These are phyloP conservation scores for Fusarium sambucinum DNA, from an alignment of 2,329 filamentous ascomycete species.

Conservation along the genomic window DNA sequence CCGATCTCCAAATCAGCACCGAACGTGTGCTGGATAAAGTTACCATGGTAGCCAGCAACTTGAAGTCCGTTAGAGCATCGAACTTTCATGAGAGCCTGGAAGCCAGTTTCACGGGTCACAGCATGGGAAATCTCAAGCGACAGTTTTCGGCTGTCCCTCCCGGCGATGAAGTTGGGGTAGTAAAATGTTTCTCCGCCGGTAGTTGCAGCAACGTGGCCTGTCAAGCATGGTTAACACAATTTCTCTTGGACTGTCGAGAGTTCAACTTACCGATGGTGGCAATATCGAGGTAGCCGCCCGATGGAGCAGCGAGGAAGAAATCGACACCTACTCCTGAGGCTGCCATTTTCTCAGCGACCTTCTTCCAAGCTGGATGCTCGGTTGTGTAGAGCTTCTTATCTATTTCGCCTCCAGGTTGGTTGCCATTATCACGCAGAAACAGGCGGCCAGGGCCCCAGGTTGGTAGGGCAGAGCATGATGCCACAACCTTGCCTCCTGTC, in stretches of 20 bases:
- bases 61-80: conserved; percentile 97
- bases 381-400: conserved; percentile 94
- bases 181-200: conserved; percentile 98
- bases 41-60: conserved; percentile 92
- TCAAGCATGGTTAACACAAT: conserved; percentile 13
- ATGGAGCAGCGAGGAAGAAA: conserved; percentile 93
- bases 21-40: conserved; percentile 95
- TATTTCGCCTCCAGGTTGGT: conserved; percentile 85
- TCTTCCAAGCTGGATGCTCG: conserved; percentile 89
- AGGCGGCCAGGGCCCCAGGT: conserved; percentile 91
- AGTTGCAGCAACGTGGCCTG: conserved; percentile 83
- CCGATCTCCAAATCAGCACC: conserved; percentile 96
- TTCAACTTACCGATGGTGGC: conserved; percentile 80
- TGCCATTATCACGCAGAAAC: conserved; percentile 88
- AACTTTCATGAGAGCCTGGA: conserved; percentile 97
- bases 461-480: conserved; percentile 86
- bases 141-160: conserved; percentile 85
- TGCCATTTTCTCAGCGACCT: conserved; percentile 87
- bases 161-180: conserved; percentile 94
- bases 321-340: conserved; percentile 88
- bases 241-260: neutral
- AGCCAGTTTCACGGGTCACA: conserved; percentile 90
- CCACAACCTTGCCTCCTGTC: conserved; percentile 93
- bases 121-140: conserved; percentile 87
- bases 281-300: conserved; percentile 91